phyloP scores from a whole-genome alignment of 1,284 basidiomycete species.

The Papiliotrema nemorosa region DNA sequence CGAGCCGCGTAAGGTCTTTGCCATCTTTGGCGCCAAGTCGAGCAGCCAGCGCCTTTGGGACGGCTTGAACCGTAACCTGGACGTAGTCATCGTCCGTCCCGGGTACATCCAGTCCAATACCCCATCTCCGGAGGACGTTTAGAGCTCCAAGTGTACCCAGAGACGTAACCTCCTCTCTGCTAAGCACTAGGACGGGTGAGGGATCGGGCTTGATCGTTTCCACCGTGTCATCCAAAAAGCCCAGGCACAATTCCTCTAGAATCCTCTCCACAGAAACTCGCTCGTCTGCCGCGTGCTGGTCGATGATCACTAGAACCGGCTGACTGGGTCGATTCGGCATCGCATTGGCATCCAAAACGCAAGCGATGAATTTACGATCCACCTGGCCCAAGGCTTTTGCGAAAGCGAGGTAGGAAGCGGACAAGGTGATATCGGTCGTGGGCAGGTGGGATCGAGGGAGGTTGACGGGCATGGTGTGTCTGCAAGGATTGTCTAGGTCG shows the following conservation, averaged over 20 bases:
- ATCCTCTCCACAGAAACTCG: constrained; percentile 82
- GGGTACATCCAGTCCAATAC: constrained; percentile 56
- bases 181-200: constrained; percentile 61
- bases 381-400: constrained; percentile 73
- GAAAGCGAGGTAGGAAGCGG: constrained; percentile 54
- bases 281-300: constrained; percentile 96
- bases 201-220: constrained; percentile 32
- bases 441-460: constrained; percentile 1
- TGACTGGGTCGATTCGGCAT: background rate
- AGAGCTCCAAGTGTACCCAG: constrained; percentile 40
- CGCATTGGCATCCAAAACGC: constrained; percentile 50
- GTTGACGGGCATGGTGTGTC: background rate
- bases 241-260: constrained; percentile 63
- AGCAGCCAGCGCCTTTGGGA: constrained; percentile 38
- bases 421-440: constrained; percentile 15
- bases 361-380: constrained; percentile 83
- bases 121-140: constrained; percentile 65
- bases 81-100: constrained; percentile 29
- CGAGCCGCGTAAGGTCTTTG: constrained; percentile 31
- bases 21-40: constrained; percentile 31
- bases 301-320: constrained; percentile 64
- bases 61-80: constrained; percentile 41
- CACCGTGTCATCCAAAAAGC: constrained; percentile 56
- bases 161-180: constrained; percentile 58
- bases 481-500: background rate